A percentile compares a stretch with the other conserved stretches of the same genome.
phyloP scores from a whole-genome alignment of 2,329 filamentous ascomycete species.

The Trichoderma endophyticum region DNA sequence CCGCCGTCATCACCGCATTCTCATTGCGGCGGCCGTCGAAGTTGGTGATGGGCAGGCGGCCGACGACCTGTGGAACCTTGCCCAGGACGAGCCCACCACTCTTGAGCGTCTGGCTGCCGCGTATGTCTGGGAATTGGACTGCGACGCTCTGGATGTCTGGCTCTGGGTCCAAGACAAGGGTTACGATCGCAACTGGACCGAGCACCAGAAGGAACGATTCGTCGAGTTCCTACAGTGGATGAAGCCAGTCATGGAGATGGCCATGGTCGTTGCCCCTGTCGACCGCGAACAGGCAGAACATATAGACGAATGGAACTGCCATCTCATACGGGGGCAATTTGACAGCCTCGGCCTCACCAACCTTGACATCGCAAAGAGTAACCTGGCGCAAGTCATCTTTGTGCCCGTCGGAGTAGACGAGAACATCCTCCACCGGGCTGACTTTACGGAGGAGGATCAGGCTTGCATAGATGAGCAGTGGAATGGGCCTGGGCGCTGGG shows the following conservation, averaged over 20 bases:
- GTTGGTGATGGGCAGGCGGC: not conserved
- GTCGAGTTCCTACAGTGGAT: not conserved
- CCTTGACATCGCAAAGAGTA: not conserved
- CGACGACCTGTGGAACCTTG: not conserved
- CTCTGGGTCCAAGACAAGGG: slow-evolving; percentile 8
- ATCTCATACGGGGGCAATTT: not conserved
- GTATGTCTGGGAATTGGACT: not conserved
- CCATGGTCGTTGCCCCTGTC: too few relatives aligned
- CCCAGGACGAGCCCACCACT: not conserved
- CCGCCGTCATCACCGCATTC: not conserved
- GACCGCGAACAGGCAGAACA: too few relatives aligned
- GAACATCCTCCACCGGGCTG: not conserved
- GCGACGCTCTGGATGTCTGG: not conserved
- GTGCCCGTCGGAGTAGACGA: not conserved
- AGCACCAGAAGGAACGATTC: not conserved
- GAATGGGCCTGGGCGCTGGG: slow-evolving; percentile 9
- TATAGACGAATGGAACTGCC: not conserved
- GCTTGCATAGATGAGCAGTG: not conserved
- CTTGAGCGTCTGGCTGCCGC: not conserved
- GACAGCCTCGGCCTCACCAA: not conserved
- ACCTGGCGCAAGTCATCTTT: not conserved
- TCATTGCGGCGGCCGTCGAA: not conserved
- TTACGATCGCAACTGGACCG: slow-evolving; percentile 4
- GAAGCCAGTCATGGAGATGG: not conserved
- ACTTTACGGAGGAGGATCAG: not conserved